A percentile compares a stretch with the other conserved stretches of the same genome.
phyloP scores from a whole-genome alignment of 2,329 filamentous ascomycete species.

The Botrytis cinerea region DNA sequence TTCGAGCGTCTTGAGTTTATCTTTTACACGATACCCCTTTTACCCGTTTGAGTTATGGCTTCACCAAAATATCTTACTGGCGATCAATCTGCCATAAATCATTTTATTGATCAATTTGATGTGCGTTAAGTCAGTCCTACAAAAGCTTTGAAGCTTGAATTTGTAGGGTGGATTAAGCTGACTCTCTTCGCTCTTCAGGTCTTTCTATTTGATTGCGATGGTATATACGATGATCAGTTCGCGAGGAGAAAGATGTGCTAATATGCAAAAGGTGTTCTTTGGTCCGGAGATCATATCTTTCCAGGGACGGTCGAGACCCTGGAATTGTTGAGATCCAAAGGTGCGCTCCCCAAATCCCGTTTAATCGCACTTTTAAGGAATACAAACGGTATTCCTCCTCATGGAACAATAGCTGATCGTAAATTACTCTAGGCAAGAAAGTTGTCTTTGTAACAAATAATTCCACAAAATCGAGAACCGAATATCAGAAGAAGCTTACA shows the following conservation, averaged over 20 bases:
- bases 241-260: neutral
- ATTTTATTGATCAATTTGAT: conserved; percentile 89
- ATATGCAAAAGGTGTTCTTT: conserved; percentile 72
- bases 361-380: neutral
- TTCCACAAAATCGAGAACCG: conserved; percentile 89
- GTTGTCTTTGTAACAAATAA: conserved; percentile 98
- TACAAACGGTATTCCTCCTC: neutral
- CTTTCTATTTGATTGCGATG: conserved; percentile 97
- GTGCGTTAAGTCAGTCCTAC: conserved; percentile 57
- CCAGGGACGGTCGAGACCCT: conserved; percentile 83
- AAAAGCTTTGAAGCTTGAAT: conserved; percentile 11
- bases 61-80: conserved; percentile 71
- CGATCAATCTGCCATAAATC: conserved; percentile 72
- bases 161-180: conserved; percentile 21
- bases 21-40: neutral
- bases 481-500: conserved; percentile 91
- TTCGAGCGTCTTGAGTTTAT: neutral
- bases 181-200: conserved; percentile 54
- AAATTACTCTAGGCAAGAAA: conserved; percentile 68
- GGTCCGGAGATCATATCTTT: conserved; percentile 92
- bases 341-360: conserved; percentile 41
- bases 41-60: conserved; percentile 3
- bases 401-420: neutral
- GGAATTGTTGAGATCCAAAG: conserved; percentile 77
- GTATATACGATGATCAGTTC: conserved; percentile 51